Evolutionary conservation across 768 basidiomycete genomes (phyloP), one percentile per base, ranked within the genome.

Genomic region (Sarcomyxa edulis): DNA sequence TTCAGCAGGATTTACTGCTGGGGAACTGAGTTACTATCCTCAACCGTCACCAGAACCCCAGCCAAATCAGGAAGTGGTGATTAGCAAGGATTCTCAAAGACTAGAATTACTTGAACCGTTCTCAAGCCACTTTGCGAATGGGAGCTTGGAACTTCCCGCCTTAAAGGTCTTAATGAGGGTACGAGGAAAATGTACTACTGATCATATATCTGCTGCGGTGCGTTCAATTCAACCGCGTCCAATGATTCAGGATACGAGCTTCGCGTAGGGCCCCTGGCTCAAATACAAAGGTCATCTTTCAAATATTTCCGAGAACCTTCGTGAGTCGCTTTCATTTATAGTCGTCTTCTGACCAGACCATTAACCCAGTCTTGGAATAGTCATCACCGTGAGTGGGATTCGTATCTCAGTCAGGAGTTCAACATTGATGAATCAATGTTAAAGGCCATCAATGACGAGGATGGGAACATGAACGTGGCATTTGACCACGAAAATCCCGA

Each of bases 131-230:
- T 96, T 97, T 54, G 71, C 68, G 11, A 52, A 61, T 32, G 62
- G 55, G 20, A 55, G 58, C 22, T 59, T 81, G 25, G 96, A 99
- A 65, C 68, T 98, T 11, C 84, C 91, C 7, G 50, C 74, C 16
- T 64, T 97, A 58, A 88, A 79, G 51, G 88, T 95, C 36, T 60
- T 99, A 35, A 78, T 98, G 74, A 69, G 92, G 21, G 90, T 98
- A 6, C 70, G 88, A 47, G 96, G 96, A n/a, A 98, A 99, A 64
- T 99, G 96, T 60, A 99, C 96, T 9, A 99, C 96, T 12, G 96
- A 99, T 54, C 96, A 98, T 56, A 99, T 98, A 41, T 93, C 89
- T 23, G 96, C 96, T 26, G 96, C 96, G 22, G 87, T 88, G 49
- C 35, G 81, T 64, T 22, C 11, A 15, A 34, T 32, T 29, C 22